Evolutionary conservation across 2,329 filamentous ascomycete species (phyloP), one percentile per base, ranked within the genome.

Genomic region (Calonectria hawksworthii): DNA sequence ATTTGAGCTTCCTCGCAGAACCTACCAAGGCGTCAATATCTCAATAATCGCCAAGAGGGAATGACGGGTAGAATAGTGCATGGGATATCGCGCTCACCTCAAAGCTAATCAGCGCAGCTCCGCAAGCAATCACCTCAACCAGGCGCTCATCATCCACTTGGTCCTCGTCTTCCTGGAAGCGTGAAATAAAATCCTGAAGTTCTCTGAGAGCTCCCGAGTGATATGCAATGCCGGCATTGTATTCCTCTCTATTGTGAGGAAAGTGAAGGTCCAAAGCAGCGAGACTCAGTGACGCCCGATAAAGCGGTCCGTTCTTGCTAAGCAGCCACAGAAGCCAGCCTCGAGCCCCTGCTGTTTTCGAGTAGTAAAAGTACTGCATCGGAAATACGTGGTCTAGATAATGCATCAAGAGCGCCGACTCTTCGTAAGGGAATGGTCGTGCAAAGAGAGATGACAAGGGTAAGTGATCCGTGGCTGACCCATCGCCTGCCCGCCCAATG

Each of bases 351-450:
- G 23, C 52, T 14, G 36, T 68, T 23, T 44, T 51, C 13, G 65
- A 68, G 30, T 68, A 38, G 50, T 54, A 68, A 47, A 68, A 68
- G 18, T 68, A 68, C 50, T 68, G 65, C 65, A 56, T 51, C 23
- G 65, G 65, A 26, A 68, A 68, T 4, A 68, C 65, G 51, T 68
- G 65, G 36, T 68, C 65, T 21, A 68, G n/a, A 28, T 68, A 68
- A 51, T 68, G 65, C 65, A 68, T 68, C 16, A 68, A 41, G 3
- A 68, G 65, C 9, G 32, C 28, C 1, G 65, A 68, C n/a, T 68
- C 65, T 32, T 68, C 65, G 11, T 68, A 68, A 13, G 65, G 65
- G 18, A 68, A 56, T 5, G 65, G 50, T 6, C 65, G 36, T 8
- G 65, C 65, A 21, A 68, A 68, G 18, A 68, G 11, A 21, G 65